Percentiles rank a stretch among this genome's conserved stretches.
These are phyloP conservation scores for Jackrogersella minutella DNA, from an alignment of 495 filamentous ascomycete genomes.

Conservation along the genomic window DNA sequence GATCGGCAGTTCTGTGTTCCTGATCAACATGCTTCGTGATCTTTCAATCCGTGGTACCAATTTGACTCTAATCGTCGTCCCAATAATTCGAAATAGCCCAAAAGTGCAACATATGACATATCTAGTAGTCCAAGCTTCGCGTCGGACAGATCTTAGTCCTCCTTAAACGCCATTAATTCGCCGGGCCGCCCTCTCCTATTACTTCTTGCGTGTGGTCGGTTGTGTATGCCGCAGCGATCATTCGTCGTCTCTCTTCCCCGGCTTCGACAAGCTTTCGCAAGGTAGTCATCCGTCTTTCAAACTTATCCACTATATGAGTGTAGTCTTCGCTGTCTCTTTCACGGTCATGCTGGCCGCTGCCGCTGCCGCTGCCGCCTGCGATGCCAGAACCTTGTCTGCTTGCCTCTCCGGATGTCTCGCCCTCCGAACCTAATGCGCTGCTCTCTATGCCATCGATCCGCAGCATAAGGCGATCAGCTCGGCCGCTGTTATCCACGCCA, in stretches of 20 bases:
- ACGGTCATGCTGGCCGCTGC: constrained; percentile 49
- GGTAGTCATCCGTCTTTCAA: constrained; percentile 69
- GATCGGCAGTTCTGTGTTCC: constrained; percentile 35
- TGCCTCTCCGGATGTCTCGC: constrained; percentile 33
- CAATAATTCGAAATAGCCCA: constrained; percentile 7
- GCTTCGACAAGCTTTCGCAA: constrained; percentile 59
- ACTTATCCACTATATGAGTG: constrained; percentile 69
- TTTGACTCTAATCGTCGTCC: constrained; percentile 8
- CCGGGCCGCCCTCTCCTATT: background rate
- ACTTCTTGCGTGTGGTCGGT: constrained; percentile 4
- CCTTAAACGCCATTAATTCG: constrained; percentile 1
- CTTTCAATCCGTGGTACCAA: constrained; percentile 9
- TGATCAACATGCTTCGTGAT: constrained; percentile 26
- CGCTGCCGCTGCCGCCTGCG: constrained; percentile 47
- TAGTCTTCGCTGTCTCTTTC: constrained; percentile 49
- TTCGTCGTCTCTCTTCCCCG: constrained; percentile 50
- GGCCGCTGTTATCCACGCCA: constrained; percentile 35
- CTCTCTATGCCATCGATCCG: constrained; percentile 68
- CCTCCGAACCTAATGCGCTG: constrained; percentile 37
- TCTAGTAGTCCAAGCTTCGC: constrained; percentile 1
- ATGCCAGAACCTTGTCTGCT: constrained; percentile 40
- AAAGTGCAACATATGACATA: constrained; percentile 1
- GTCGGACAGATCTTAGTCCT: background rate
- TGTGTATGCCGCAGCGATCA: constrained; percentile 12
- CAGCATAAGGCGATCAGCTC: constrained; percentile 65